Base-by-base conservation (phyloP, 2,329 filamentous ascomycete genomes). In the Plenodomus lindquistii region DNA sequence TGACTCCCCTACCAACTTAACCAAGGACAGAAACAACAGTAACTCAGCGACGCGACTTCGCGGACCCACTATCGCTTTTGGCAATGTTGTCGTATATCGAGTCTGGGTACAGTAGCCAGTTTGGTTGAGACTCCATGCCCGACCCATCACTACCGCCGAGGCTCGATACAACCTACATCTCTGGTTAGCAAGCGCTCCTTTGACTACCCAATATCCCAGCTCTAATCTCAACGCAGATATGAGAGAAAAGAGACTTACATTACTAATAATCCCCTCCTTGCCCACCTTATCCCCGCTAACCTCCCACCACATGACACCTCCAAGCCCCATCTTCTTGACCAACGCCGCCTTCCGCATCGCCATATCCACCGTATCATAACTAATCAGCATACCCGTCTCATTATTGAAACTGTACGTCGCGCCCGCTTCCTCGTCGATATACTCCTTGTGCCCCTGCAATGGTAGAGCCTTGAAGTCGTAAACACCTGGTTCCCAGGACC, bases 291-390 rank as follows among this genome's bases (percentile, higher is more conserved):
- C 93, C 1, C 83, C 86, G 63, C 87, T 93, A 62, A 85, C 89
- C 75, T 97, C 92, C 89, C 89, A 95, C 91, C 91, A 97, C 92
- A 97, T 97, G n/a, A 82, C 90, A 16, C 93, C 93, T 1, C 91
- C 92, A 0, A 97, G 80, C 0, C 83, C 78, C 37, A 80, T 76
- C 17, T 81, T 70, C 65, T 79, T 81, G 65, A 97, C 83, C 69
- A 85, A 96, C 10, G 82, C 75, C 1, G 85, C 85, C 77, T 97
- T 97, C 57, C 75, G 69, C 57, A 77, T 77, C 3, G 85, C 87
- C 70, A 91, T 83, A 2, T 77, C 74, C 1, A 85, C 81, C 1
- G 84, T 93, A 55, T 85, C 83, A 60, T 96, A 97, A 37, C 82
- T 87, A 43, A 97, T 81, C 77, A 97, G 82, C 47, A 82, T 85